Evolutionary conservation across 225 moss, liverwort and hornwort species (phyloP).

Genomic region (Neckera pumila): DNA sequence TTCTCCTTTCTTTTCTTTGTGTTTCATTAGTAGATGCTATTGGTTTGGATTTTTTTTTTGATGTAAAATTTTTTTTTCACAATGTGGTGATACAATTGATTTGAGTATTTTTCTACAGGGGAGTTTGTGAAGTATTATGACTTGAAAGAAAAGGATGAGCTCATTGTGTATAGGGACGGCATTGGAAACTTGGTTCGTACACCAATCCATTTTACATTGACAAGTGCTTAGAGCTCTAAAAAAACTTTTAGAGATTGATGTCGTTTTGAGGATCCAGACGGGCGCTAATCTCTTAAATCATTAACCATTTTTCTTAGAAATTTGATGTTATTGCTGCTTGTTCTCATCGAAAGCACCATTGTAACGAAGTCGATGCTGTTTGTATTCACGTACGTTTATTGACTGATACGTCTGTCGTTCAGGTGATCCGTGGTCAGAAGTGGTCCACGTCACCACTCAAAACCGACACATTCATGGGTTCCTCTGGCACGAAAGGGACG

Average conservation of each 20-base stretch:
- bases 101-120: conserved; percentile 6
- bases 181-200: conserved; percentile 28
- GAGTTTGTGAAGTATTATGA: conserved; percentile 71
- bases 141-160: conserved; percentile 65
- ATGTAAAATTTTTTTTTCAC: neutral
- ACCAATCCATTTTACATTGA: neutral
- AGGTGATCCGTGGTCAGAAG: conserved; percentile 40
- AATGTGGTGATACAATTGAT: neutral
- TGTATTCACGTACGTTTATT: neutral
- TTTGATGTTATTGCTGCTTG: neutral
- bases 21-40: too few species aligned
- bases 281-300: neutral
- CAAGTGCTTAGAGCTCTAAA: neutral
- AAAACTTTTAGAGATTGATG: too few species aligned
- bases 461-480: neutral
- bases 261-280: neutral
- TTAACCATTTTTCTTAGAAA: neutral
- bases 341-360: neutral
- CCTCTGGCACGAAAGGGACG: neutral
- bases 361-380: neutral
- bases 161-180: conserved; percentile 44
- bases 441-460: neutral
- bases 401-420: neutral
- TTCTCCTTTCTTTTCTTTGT: neutral
- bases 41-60: neutral